Evolutionary conservation across 2,329 filamentous ascomycete species (phyloP).

Genomic region (Aspergillus ustus): DNA sequence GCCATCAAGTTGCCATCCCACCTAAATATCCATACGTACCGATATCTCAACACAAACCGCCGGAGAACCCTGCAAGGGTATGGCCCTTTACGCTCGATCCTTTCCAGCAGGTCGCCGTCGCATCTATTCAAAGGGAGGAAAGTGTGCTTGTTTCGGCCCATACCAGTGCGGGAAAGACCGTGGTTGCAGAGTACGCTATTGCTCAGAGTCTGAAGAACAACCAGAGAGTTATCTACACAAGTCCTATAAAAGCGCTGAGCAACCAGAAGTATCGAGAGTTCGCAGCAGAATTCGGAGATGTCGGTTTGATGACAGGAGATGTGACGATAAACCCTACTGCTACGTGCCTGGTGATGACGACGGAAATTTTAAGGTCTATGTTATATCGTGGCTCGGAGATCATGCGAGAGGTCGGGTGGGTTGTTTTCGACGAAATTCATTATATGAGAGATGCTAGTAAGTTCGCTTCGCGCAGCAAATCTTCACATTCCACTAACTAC

Average conservation of each 20-base stretch:
- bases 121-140: constrained; percentile 93
- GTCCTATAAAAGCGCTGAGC: constrained; percentile 97
- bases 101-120: constrained; percentile 93
- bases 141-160: constrained; percentile 96
- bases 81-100: constrained; percentile 94
- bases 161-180: constrained; percentile 96
- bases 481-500: constrained; percentile 22
- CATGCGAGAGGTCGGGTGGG: constrained; percentile 99
- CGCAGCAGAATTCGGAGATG: constrained; percentile 91
- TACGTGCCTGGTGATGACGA: constrained; percentile 98
- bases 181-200: constrained; percentile 97
- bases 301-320: constrained; percentile 97
- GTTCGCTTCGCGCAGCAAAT: constrained; percentile 12
- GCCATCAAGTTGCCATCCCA: constrained; percentile 94
- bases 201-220: constrained; percentile 97
- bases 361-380: constrained; percentile 98
- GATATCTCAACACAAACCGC: constrained; percentile 92
- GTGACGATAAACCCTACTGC: constrained; percentile 99
- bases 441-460: constrained; percentile 88
- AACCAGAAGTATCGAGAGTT: constrained; percentile 99
- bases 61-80: constrained; percentile 78
- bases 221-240: constrained; percentile 98
- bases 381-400: constrained; percentile 97
- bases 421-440: constrained; percentile 97
- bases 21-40: constrained; percentile 93